These are phyloP conservation scores for Coix lacrymajobi DNA, from an alignment of 176 grass and related monocot genomes.

Conservation along the genomic window DNA sequence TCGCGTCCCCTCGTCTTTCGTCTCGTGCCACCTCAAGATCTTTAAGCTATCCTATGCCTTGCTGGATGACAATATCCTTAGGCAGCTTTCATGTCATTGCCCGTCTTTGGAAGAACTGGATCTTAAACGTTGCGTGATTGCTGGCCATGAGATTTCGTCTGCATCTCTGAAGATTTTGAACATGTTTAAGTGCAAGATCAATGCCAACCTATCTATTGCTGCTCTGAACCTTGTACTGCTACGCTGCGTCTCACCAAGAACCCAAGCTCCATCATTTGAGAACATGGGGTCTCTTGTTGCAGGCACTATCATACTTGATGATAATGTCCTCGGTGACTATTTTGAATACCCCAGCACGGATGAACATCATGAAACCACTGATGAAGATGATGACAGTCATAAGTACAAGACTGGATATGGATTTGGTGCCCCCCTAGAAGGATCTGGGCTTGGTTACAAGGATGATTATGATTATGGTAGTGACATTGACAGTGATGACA, in stretches of 20 bases:
- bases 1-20: not conserved
- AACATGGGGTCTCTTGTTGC: slow-evolving; percentile 4
- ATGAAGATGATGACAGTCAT: not conserved
- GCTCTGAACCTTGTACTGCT: slow-evolving; percentile 1
- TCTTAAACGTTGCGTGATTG: not conserved
- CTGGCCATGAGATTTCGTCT: not conserved
- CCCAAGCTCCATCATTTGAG: slow-evolving; percentile 6
- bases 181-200: slow-evolving; percentile 11
- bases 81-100: not conserved
- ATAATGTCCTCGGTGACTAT: not conserved
- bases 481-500: slow-evolving; percentile 24
- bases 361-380: not conserved
- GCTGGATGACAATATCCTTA: not conserved
- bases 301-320: slow-evolving; percentile 13
- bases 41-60: slow-evolving; percentile 16
- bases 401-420: not conserved
- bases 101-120: slow-evolving; percentile 15
- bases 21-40: slow-evolving; percentile 16
- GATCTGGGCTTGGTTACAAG: not conserved
- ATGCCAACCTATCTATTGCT: not conserved
- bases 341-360: slow-evolving; percentile 1
- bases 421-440: not conserved
- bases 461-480: slow-evolving; percentile 5
- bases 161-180: not conserved
- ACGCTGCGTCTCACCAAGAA: not conserved